These are phyloP conservation scores for Globisporangium yorkense DNA, from an alignment of 352 stramenopile genomes.

Conservation along the genomic window DNA sequence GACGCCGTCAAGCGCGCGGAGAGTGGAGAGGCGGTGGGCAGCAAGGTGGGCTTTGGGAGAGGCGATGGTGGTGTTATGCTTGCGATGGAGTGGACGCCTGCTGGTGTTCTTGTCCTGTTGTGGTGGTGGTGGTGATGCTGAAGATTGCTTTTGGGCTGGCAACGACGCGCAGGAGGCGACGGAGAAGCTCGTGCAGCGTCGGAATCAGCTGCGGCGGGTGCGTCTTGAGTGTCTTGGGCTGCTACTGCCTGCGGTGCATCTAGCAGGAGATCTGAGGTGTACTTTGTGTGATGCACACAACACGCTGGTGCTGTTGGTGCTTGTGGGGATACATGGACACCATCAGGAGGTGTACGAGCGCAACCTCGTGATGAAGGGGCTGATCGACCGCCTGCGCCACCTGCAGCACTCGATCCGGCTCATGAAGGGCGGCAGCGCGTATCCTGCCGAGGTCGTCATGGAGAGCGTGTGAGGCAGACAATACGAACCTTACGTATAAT, in stretches of 20 bases:
- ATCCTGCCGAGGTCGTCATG: conserved; percentile 60
- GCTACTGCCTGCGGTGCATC: neutral
- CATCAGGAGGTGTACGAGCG: conserved; percentile 75
- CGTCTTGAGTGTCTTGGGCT: neutral
- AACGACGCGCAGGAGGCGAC: conserved; percentile 25
- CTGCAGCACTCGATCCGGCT: conserved; percentile 74
- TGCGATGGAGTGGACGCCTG: too few relatives aligned
- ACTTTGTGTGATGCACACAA: too few relatives aligned
- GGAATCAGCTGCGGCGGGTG: conserved; percentile 69
- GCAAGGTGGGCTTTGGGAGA: conserved; percentile 1
- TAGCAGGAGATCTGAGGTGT: too few relatives aligned
- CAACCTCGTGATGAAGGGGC: conserved; percentile 81
- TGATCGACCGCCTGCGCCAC: conserved; percentile 74
- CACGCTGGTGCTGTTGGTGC: too few relatives aligned
- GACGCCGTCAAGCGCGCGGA: conserved; percentile 50
- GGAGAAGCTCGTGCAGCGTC: conserved; percentile 49
- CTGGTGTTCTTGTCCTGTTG: neutral
- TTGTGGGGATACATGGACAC: neutral
- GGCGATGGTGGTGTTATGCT: too few relatives aligned
- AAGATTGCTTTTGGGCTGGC: too few relatives aligned
- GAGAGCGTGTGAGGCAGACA: conserved; percentile 49
- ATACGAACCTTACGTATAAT: too few relatives aligned
- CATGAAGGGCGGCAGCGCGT: conserved; percentile 60
- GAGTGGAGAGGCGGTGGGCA: conserved; percentile 8
- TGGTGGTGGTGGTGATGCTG: neutral